A percentile compares a stretch with the other conserved stretches of the same genome.
Conservation (phyloP, 176 grass and related monocot genomes). For the Bothriochloa decipiens region DNA sequence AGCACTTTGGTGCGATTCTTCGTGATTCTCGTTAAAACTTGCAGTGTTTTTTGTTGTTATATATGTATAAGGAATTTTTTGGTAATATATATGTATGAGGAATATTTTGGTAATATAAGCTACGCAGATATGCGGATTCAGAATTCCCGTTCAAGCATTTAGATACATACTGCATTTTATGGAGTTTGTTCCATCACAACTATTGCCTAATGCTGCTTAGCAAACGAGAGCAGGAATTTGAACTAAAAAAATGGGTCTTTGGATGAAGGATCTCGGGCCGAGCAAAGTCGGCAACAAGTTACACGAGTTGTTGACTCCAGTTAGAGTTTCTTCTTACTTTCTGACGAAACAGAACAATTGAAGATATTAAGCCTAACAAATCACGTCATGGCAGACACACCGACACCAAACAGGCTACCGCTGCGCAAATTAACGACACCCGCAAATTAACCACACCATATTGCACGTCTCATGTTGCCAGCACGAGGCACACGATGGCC, state of each 20-base stretch:
- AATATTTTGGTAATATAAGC: too few relatives aligned
- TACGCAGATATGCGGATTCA: too few relatives aligned
- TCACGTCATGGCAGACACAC: background rate
- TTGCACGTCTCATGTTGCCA: background rate
- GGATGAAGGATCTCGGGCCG: background rate
- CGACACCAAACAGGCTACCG: constrained; percentile 1
- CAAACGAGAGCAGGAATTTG: background rate
- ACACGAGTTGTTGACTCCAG: background rate
- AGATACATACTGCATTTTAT: background rate
- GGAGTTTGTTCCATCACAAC: background rate
- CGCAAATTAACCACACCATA: background rate
- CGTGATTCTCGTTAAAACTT: too few relatives aligned
- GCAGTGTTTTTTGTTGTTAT: too few relatives aligned
- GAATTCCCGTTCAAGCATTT: background rate
- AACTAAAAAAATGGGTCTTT: background rate
- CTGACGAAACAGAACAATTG: too few relatives aligned
- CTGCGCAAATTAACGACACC: background rate
- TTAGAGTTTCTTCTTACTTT: too few relatives aligned
- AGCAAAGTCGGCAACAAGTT: background rate
- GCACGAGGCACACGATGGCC: background rate
- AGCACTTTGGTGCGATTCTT: too few relatives aligned
- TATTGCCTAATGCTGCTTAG: too few relatives aligned
- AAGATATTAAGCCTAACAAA: background rate
- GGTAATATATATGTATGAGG: too few relatives aligned
- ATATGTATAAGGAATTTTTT: too few relatives aligned